phyloP scores from a whole-genome alignment of 164 flowering plant species.

The Berberis vulgaris region DNA sequence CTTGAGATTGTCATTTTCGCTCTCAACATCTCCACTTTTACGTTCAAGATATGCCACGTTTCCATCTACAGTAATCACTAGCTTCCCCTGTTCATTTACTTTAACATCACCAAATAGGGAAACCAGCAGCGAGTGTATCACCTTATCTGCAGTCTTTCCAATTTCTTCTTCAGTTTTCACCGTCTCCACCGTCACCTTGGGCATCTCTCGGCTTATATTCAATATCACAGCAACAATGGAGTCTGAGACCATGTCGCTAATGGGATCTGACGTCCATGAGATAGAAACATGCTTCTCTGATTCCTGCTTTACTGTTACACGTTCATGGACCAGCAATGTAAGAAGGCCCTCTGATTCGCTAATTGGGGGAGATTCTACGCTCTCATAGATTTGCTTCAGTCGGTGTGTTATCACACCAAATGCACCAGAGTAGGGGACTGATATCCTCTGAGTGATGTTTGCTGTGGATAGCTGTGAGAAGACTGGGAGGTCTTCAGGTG shows the following conservation, averaged over 20 bases:
- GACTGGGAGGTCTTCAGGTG: slow-evolving; percentile 87
- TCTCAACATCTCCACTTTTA: slow-evolving; percentile 76
- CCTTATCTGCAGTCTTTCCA: slow-evolving; percentile 61
- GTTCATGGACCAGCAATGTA: slow-evolving; percentile 57
- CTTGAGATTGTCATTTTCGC: slow-evolving; percentile 70
- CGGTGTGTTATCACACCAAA: slow-evolving; percentile 72
- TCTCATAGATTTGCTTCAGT: slow-evolving; percentile 77
- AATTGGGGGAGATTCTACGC: slow-evolving; percentile 53
- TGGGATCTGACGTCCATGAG: slow-evolving; percentile 91
- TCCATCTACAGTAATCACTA: slow-evolving; percentile 70
- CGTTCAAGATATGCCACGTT: slow-evolving; percentile 65
- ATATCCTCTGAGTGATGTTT: slow-evolving; percentile 65
- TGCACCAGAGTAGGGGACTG: slow-evolving; percentile 77
- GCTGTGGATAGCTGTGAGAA: slow-evolving; percentile 86
- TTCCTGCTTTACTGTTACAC: slow-evolving; percentile 83
- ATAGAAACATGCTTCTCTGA: slow-evolving; percentile 72
- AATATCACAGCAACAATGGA: slow-evolving; percentile 76
- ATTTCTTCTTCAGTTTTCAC: slow-evolving; percentile 57
- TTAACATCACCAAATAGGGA: slow-evolving; percentile 92
- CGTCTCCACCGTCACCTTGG: slow-evolving; percentile 53
- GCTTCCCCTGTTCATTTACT: slow-evolving; percentile 61
- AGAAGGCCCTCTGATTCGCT: slow-evolving; percentile 66
- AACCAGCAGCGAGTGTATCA: slow-evolving; percentile 63
- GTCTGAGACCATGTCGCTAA: slow-evolving; percentile 95
- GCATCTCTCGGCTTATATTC: slow-evolving; percentile 65